These are phyloP conservation scores for Pseudoscleropodium purum DNA, from an alignment of 225 moss, liverwort and hornwort species.

Conservation along the genomic window DNA sequence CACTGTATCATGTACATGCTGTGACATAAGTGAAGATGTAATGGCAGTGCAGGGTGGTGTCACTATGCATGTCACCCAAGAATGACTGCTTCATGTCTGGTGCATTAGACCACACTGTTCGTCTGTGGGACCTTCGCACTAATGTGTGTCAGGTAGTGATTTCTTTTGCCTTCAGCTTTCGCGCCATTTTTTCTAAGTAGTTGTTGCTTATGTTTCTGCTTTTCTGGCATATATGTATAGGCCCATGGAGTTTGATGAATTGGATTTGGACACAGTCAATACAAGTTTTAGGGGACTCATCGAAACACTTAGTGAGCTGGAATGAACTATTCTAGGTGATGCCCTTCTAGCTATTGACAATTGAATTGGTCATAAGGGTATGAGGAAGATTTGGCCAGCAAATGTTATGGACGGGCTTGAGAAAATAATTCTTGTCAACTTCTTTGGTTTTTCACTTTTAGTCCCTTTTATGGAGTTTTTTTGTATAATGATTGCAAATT, in stretches of 20 bases:
- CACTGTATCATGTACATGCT: background rate
- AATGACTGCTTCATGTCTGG: constrained; percentile 99
- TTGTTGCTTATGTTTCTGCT: background rate
- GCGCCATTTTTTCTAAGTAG: background rate
- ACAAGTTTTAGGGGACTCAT: background rate
- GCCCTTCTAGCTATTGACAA: background rate
- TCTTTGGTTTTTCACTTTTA: background rate
- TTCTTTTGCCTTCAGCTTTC: background rate
- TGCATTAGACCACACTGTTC: constrained; percentile 92
- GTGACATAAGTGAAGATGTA: background rate
- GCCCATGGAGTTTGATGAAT: background rate
- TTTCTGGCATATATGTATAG: background rate
- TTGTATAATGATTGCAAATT: background rate
- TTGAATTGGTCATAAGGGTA: background rate
- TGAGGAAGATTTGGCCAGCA: background rate
- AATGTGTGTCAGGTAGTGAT: constrained; percentile 84
- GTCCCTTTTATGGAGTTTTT: background rate
- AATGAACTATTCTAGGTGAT: background rate
- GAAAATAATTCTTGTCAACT: background rate
- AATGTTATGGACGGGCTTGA: background rate
- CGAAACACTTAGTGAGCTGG: background rate
- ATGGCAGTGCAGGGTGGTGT: constrained; percentile 86
- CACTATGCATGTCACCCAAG: constrained; percentile 96
- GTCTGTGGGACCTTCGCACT: constrained; percentile 87
- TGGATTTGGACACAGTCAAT: background rate